Conservation (phyloP, 371 early-diverging fungal species). For the Mortierella sp. region DNA sequence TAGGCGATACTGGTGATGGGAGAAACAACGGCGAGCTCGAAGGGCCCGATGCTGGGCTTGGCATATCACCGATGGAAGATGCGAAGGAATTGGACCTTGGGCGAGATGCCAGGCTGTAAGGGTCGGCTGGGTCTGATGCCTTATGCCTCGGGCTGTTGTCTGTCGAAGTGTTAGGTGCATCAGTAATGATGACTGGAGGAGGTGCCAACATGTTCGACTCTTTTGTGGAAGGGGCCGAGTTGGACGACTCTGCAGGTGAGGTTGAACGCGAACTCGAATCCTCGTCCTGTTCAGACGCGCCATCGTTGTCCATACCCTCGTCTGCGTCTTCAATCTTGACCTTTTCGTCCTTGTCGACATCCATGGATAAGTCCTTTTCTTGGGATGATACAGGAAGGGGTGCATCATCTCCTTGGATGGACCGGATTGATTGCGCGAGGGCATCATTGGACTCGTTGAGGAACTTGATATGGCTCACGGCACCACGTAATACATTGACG, state of each 20-base stretch:
- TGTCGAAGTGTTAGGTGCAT: constrained; percentile 10
- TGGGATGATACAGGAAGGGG: background rate
- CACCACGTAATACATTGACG: constrained; percentile 52
- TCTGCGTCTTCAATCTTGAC: constrained; percentile 6
- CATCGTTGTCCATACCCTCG: constrained; percentile 10
- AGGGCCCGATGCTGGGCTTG: constrained; percentile 11
- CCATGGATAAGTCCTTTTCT: constrained; percentile 13
- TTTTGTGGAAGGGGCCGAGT: constrained; percentile 1
- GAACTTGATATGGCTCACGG: constrained; percentile 52
- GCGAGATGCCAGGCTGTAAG: constrained; percentile 27
- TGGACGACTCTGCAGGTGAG: constrained; percentile 5
- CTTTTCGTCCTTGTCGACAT: constrained; percentile 9
- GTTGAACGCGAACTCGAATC: background rate
- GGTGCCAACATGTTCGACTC: constrained; percentile 5
- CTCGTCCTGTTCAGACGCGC: background rate
- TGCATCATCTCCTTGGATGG: constrained; percentile 10
- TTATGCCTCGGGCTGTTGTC: background rate
- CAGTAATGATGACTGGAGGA: constrained; percentile 18
- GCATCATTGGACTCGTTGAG: constrained; percentile 24
- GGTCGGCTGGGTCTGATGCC: background rate
- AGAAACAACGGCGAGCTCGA: constrained; percentile 20
- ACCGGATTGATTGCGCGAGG: constrained; percentile 7
- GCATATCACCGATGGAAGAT: constrained; percentile 8
- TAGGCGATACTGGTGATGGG: constrained; percentile 28
- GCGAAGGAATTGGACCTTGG: constrained; percentile 14